These are phyloP conservation scores for Diospyros lotus DNA, from an alignment of 148 eudicot species.

Conservation along the genomic window DNA sequence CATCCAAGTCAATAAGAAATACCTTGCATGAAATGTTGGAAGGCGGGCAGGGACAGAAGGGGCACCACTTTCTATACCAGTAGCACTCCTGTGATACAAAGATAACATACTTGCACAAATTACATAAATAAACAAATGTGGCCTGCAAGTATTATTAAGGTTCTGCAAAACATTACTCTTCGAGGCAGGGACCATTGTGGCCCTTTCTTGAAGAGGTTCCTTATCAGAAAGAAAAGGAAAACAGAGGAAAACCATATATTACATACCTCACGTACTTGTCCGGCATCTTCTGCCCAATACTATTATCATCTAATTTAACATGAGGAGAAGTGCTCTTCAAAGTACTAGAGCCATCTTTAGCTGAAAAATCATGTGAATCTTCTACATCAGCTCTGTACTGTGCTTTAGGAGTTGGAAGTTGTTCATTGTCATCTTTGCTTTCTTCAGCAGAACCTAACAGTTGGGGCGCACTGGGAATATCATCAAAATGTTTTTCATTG, in stretches of 20 bases:
- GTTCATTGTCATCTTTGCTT: constrained; percentile 23
- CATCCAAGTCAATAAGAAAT: constrained; percentile 12
- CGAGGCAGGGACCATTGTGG: too few species aligned
- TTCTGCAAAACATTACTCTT: too few species aligned
- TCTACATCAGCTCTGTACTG: constrained; percentile 17
- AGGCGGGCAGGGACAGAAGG: constrained; percentile 68
- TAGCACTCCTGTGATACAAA: constrained; percentile 40
- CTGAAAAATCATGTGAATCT: constrained; percentile 22
- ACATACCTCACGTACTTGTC: constrained; percentile 48
- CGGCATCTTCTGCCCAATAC: constrained; percentile 19
- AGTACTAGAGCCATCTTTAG: constrained; percentile 19
- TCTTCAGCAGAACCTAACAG: constrained; percentile 41
- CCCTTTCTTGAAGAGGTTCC: too few species aligned
- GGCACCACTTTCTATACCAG: constrained; percentile 47
- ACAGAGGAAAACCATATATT: not conserved
- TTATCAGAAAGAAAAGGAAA: not conserved
- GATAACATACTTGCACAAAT: not conserved
- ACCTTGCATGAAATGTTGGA: constrained; percentile 98
- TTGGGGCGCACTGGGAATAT: constrained; percentile 85
- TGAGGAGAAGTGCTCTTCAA: constrained; percentile 16
- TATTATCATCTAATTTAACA: constrained; percentile 23
- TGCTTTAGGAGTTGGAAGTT: constrained; percentile 14
- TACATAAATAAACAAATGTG: not conserved
- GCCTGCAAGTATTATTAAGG: not conserved
- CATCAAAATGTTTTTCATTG: constrained; percentile 30